Percentiles rank a stretch among this genome's conserved stretches.
Evolutionary conservation across 169 alveolate species (phyloP).

Genomic region (Perkinsus olseni): DNA sequence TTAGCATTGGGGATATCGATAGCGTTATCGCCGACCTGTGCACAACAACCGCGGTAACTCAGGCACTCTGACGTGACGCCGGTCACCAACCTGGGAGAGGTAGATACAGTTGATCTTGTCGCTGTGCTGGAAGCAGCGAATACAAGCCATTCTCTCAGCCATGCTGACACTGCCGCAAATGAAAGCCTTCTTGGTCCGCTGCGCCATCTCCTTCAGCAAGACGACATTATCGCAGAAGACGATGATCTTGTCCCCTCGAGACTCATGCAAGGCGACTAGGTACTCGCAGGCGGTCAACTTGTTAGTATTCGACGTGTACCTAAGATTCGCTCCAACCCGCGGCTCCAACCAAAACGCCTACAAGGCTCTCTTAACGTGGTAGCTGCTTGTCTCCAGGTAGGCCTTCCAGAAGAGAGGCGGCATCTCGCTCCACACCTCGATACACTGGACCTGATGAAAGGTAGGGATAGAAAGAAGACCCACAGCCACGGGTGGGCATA

Average conservation of each 20-base stretch:
- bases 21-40: slow-evolving; percentile 99
- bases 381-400: slow-evolving; percentile 60
- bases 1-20: slow-evolving; percentile 98
- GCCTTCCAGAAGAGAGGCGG: slow-evolving; percentile 85
- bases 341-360: not conserved
- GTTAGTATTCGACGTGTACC: slow-evolving; percentile 82
- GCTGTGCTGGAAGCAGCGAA: not conserved
- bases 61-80: not conserved
- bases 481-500: not conserved
- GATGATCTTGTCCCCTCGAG: slow-evolving; percentile 92
- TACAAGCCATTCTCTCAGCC: slow-evolving; percentile 69
- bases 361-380: slow-evolving; percentile 8
- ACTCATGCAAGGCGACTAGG: slow-evolving; percentile 88
- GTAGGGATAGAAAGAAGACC: not conserved
- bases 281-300: slow-evolving; percentile 90
- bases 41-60: too few relatives aligned
- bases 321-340: not conserved
- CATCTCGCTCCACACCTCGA: slow-evolving; percentile 99
- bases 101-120: not conserved
- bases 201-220: slow-evolving; percentile 82
- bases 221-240: slow-evolving; percentile 95
- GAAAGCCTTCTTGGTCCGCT: slow-evolving; percentile 72
- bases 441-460: slow-evolving; percentile 74
- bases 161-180: slow-evolving; percentile 80
- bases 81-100: not conserved